Evolutionary conservation across 176 grass and related monocot genomes (phyloP).

Genomic region (Triticum turgidum): DNA sequence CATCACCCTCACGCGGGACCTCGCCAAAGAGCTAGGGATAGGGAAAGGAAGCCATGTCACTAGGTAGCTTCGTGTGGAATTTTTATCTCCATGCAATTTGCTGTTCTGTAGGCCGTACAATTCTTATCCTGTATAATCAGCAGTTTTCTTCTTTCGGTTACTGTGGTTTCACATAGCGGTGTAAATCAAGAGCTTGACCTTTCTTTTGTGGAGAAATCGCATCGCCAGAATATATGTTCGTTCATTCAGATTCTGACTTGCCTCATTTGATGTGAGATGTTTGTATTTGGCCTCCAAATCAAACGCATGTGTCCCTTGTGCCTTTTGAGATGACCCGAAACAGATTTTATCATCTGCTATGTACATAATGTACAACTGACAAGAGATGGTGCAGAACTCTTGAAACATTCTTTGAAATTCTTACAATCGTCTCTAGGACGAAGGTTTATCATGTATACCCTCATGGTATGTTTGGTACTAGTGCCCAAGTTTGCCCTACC

Average conservation of each 20-base stretch:
- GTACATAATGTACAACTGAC: too few species aligned
- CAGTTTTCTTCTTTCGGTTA: slow-evolving; percentile 15
- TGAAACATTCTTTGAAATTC: neutral
- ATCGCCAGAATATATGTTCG: slow-evolving; percentile 12
- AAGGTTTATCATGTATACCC: neutral
- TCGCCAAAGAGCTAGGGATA: slow-evolving; percentile 84
- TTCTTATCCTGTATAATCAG: slow-evolving; percentile 27
- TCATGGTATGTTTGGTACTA: neutral
- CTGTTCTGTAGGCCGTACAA: slow-evolving; percentile 32
- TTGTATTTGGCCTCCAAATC: neutral
- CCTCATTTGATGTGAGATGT: neutral
- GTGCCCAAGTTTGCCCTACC: neutral
- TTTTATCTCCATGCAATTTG: slow-evolving; percentile 38
- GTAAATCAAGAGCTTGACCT: slow-evolving; percentile 40
- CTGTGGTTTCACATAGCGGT: neutral
- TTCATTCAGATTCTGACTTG: neutral
- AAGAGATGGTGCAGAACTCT: neutral
- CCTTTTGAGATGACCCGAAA: neutral
- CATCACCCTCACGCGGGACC: slow-evolving; percentile 74
- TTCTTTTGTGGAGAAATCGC: neutral
- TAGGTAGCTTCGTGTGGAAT: slow-evolving; percentile 22
- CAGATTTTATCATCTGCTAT: neutral
- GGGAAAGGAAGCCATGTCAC: slow-evolving; percentile 56
- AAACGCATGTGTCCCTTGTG: neutral
- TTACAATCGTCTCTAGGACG: neutral